Percentiles rank a stretch among this genome's conserved stretches.
Evolutionary conservation across 768 basidiomycete genomes (phyloP).

Genomic region (Hericium coralloides): DNA sequence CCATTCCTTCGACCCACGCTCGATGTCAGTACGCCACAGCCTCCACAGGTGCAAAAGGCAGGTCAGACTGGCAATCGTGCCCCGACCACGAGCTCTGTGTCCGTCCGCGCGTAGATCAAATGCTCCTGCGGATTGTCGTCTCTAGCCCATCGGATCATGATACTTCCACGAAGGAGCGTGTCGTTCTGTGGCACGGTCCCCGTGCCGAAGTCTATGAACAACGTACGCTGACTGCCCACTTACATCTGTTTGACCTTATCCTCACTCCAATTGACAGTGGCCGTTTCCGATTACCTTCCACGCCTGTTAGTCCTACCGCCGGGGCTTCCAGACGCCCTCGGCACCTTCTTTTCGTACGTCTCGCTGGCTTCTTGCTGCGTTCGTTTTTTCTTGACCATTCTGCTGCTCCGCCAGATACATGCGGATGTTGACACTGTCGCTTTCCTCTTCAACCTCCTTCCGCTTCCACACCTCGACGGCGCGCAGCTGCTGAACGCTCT

Average conservation of each 20-base stretch:
- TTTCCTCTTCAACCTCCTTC: conserved; percentile 82
- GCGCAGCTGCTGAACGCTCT: conserved; percentile 39
- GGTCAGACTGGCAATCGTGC: too few relatives aligned
- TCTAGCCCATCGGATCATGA: conserved; percentile 6
- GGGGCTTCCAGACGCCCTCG: conserved; percentile 29
- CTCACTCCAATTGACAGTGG: conserved; percentile 38
- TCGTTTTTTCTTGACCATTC: background rate
- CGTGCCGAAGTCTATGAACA: conserved; percentile 54
- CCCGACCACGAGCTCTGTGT: conserved; percentile 32
- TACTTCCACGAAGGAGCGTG: conserved; percentile 8
- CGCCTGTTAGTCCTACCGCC: conserved; percentile 30
- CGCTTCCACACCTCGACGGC: conserved; percentile 67
- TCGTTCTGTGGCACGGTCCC: conserved; percentile 72
- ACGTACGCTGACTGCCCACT: conserved; percentile 31
- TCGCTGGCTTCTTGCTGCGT: background rate
- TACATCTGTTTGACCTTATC: background rate
- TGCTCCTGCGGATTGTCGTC: conserved; percentile 50
- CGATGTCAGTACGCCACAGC: too few relatives aligned
- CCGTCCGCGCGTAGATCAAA: conserved; percentile 36
- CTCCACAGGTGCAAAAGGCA: too few relatives aligned
- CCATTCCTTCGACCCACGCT: conserved; percentile 20
- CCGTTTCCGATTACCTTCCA: conserved; percentile 31
- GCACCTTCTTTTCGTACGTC: conserved; percentile 50
- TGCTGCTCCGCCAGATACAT: conserved; percentile 38
- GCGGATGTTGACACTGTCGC: conserved; percentile 58